Conservation (phyloP, 1,284 basidiomycete species). For the Stygiomarasmius scandens region DNA sequence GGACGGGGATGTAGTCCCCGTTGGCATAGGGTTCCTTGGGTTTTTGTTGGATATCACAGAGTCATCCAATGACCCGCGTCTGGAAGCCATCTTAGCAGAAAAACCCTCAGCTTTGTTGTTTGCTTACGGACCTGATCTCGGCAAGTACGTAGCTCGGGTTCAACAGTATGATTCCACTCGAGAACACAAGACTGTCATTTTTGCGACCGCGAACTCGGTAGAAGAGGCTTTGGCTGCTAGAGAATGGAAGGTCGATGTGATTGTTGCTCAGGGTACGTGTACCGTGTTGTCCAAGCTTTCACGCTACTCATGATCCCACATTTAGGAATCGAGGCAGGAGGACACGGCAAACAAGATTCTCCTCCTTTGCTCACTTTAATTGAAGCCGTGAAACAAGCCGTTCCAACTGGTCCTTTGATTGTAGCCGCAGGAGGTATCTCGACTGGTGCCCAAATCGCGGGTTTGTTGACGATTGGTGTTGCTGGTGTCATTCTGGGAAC, state of each 20-base stretch:
- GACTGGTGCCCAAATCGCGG: conserved; percentile 52
- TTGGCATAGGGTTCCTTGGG: conserved; percentile 19
- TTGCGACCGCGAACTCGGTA: conserved; percentile 25
- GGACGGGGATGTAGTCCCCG: conserved; percentile 7
- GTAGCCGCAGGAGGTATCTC: conserved; percentile 45
- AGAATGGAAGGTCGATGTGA: conserved; percentile 26
- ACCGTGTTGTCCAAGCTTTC: no score
- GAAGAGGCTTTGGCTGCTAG: conserved; percentile 25
- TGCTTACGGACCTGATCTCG: conserved; percentile 18
- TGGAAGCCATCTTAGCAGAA: conserved; percentile 13
- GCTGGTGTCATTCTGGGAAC: conserved; percentile 57
- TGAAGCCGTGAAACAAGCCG: conserved; percentile 38
- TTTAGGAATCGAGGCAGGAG: conserved; percentile 58
- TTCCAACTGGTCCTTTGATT: conserved; percentile 42
- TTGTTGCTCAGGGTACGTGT: conserved; percentile 28
- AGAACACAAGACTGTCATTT: conserved; percentile 26
- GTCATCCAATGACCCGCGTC: conserved; percentile 10
- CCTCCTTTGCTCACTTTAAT: conserved; percentile 49
- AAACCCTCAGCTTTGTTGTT: conserved; percentile 18
- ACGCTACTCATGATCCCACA: no score
- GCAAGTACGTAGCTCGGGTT: conserved; percentile 17
- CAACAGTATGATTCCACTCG: conserved; percentile 14
- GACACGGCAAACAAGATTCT: conserved; percentile 48
- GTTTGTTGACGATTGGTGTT: conserved; percentile 51
- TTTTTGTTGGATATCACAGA: conserved; percentile 18